A percentile compares a stretch with the other conserved stretches of the same genome.
These are phyloP conservation scores for Takashimella tepidaria DNA, from an alignment of 1,284 basidiomycete species.

Conservation along the genomic window DNA sequence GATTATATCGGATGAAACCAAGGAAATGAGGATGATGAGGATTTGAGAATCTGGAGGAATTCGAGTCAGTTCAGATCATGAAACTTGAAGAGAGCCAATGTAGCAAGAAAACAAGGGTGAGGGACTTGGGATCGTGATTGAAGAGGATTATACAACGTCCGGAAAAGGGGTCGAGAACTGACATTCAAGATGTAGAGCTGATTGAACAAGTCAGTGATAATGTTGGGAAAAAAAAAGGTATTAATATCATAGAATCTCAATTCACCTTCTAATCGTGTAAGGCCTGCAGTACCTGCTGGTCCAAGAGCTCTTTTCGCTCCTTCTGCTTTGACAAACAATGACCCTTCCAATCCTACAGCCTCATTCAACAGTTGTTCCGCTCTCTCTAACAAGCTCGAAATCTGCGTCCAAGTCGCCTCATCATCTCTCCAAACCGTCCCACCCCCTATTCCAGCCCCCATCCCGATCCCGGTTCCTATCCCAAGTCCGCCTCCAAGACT, in stretches of 20 bases:
- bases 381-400: slow-evolving; percentile 8
- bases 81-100: too few relatives aligned
- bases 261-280: slow-evolving; percentile 4
- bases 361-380: slow-evolving; percentile 11
- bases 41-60: slow-evolving; percentile 14
- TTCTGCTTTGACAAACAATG: slow-evolving; percentile 3
- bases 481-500: not conserved
- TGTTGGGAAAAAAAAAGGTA: too few relatives aligned
- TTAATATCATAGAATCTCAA: not conserved
- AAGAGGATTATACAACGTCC: too few relatives aligned
- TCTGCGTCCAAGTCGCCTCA: slow-evolving; percentile 12
- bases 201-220: not conserved
- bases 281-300: not conserved
- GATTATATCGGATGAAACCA: slow-evolving; percentile 11
- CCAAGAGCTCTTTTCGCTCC: slow-evolving; percentile 1
- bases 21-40: slow-evolving; percentile 17
- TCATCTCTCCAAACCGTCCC: not conserved
- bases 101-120: too few relatives aligned
- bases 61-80: too few relatives aligned
- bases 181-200: slow-evolving; percentile 16
- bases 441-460: not conserved
- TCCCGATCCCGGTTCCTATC: too few relatives aligned
- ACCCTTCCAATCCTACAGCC: slow-evolving; percentile 2
- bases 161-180: not conserved
- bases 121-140: too few relatives aligned